Base-by-base conservation (phyloP, 371 early-diverging fungal species). In the Rhizopus microsporus region DNA sequence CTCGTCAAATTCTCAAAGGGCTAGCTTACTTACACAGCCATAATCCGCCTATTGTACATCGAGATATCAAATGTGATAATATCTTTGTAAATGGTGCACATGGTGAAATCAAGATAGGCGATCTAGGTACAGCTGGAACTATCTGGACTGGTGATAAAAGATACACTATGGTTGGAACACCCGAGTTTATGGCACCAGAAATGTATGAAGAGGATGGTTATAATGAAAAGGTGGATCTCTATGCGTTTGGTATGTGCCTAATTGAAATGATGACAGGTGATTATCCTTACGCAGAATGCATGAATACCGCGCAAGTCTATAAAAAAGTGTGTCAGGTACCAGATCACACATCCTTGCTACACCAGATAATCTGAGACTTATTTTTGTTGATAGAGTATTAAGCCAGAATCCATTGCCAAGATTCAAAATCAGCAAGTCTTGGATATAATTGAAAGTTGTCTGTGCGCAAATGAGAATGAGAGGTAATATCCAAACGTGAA, bases 101-200 rank as follows among this genome's bases (percentile, higher is more conserved):
- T 59, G 93, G 94, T 34, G 92, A 93, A 69, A 91, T 93, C 46
- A 95, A 95, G 67, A 93, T 95, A 67, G 95, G 95, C 46, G 95
- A 95, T 71, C 85, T 95, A 86, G 95, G 95, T 10, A 88, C 90
- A 0, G 93, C 95, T 5, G 90, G 89, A 69, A 71, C 71, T 23
- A 23, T 23, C 23, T 23, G 23, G 68, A 68, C 65, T 39, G 47
- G 72, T 56, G 91, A 92, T 77, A 90, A 93, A 54, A 88, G 90
- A 60, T 92, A 92, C 58, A 94, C 94, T 1, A 82, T 95, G 33
- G 91, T 93, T 54, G 93, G 94, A 16, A 94, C 95, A 1, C 95
- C 95, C 7, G 93, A 95, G 64, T 96, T 93, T 60, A 93, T 94
- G 93, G 94, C 92, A n/a, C 95, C 95, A n/a, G 95, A 95, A 73